Evolutionary conservation across 345 rosid genomes (phyloP).

Genomic region (Boechera retrofracta): DNA sequence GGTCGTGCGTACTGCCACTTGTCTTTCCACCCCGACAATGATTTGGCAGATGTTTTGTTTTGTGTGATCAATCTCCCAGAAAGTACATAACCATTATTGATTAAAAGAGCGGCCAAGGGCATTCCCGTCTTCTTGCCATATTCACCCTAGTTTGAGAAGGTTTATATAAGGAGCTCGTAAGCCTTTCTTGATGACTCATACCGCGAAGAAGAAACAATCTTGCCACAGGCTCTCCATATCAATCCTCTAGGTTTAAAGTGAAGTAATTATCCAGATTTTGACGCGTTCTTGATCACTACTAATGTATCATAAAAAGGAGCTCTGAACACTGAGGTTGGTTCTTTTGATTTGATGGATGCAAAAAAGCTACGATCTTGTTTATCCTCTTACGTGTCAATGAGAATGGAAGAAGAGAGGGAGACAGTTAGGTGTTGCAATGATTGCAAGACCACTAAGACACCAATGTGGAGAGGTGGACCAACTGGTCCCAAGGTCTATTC

Average conservation of each 20-base stretch:
- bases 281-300: constrained; percentile 5
- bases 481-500: constrained; percentile 77
- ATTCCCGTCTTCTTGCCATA: constrained; percentile 7
- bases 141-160: not conserved
- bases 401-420: constrained; percentile 47
- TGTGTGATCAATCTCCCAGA: not conserved
- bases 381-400: constrained; percentile 1
- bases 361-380: not conserved
- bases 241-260: constrained; percentile 1
- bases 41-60: constrained; percentile 53
- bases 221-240: constrained; percentile 17
- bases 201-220: not conserved
- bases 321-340: constrained; percentile 23
- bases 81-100: constrained; percentile 27
- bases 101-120: not conserved
- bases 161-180: constrained; percentile 2
- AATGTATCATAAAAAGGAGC: not conserved
- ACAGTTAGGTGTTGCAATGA: constrained; percentile 59
- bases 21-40: constrained; percentile 32
- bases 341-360: constrained; percentile 14
- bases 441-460: constrained; percentile 82
- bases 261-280: not conserved
- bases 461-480: constrained; percentile 94
- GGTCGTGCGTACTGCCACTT: constrained; percentile 53
- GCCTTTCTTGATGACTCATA: constrained; percentile 24